Base-by-base conservation (phyloP, 495 filamentous ascomycete genomes). In the Cenococcum geophilum region DNA sequence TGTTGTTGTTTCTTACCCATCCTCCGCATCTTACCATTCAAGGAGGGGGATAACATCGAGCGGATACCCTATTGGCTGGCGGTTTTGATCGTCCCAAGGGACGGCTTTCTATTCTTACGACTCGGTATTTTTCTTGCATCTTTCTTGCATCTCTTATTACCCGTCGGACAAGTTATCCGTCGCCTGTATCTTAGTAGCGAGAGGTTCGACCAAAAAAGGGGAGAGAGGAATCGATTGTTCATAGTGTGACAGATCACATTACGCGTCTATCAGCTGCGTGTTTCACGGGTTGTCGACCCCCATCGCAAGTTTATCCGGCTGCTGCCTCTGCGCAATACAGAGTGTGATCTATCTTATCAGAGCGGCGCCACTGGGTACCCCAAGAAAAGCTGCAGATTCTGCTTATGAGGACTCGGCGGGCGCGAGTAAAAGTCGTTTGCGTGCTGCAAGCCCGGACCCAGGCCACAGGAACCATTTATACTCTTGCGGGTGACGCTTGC, bases 201-300 rank as follows among this genome's bases (percentile, higher is more conserved):
- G 40, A 45, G 11, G 4, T 16, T 16, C 12, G 40, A 16, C 4
- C 40, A 45, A 45, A 45, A 45, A 45, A 18, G 12, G 14, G 40
- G 40, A 16, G 14, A 45, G 40, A 16, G 14, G 40, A 18, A 18
- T 45, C 11, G 40, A 14, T 45, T 14, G 12, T 45, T 18, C 12
- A 45, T 45, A 45, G 49, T 27, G 49, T 52, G 49, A 52, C 49
- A 52, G 49, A 52, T 25, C 20, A 23, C 49, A 52, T 52, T 52
- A 52, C 49, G 49, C 49, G 49, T 32, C 49, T 52, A 52, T 52
- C 49, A 52, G 21, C 27, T 32, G 27, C 27, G 27, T 32, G 27
- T 32, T 32, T 32, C 27, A 6, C 27, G 27, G 27, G 27, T 32
- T 32, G 27, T 32, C 27, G 27, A 32, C 27, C 27, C 27, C 27